Evolutionary conservation across 257 asterid species (phyloP), one percentile per base, ranked within the genome.

Genomic region (Rauvolfia tetraphylla): DNA sequence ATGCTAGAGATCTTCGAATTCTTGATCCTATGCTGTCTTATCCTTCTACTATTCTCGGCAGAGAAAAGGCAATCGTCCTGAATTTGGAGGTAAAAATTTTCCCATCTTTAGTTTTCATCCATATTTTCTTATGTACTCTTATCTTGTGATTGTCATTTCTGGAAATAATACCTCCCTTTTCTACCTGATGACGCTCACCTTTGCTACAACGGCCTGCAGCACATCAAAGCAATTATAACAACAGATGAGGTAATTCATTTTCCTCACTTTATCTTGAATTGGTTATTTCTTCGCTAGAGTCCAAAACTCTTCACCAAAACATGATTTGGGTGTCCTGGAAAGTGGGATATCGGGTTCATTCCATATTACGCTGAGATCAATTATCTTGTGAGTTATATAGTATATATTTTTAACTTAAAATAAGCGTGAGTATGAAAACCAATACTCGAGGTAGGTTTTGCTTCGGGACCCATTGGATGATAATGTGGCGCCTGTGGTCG

Each of bases 161-260:
- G 8, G 3, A 18, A 20, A 7, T 46, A 18, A 44, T 78, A 39
- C 3, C 7, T n/a, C 1, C 33, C 7, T 2, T 10, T n/a, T 62
- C 14, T 46, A 1, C 14, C 13, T 65, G 61, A 66, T 27, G 59
- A 3, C 42, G 66, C 41, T 63, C 38, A 75, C 76, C 2, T 12
- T 57, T 23, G 46, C 44, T 10, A 36, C 61, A 68, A 25, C n/a
- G 31, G 54, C 12, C 23, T 82, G 81, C 95, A 95, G 98, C 98
- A 95, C 75, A 92, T 95, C 84, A 95, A 95, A 83, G 99, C 99
- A 49, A 92, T 95, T 27, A 90, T 95, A 63, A 95, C 99, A 0
- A 76, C 95, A 42, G 90, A 90, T 53, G 94, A 90, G 99, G 98
- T 93, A 74, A 78, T 49, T 75, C 18, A 48, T 51, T 71, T 70